phyloP scores from a whole-genome alignment of 2,329 filamentous ascomycete species.

The Epichloe baconii region DNA sequence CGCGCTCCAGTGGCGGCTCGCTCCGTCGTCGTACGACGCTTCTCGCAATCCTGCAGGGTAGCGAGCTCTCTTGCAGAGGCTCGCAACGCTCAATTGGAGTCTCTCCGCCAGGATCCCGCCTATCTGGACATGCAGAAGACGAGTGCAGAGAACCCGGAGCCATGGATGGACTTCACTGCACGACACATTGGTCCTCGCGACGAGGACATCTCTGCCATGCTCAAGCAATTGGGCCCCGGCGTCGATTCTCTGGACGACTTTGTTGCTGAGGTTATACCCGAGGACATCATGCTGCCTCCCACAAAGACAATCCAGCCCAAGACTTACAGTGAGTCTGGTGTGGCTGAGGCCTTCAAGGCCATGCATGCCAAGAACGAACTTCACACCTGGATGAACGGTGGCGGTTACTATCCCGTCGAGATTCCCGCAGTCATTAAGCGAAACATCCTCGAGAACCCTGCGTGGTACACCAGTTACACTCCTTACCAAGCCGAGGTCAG shows the following conservation, averaged over 20 bases:
- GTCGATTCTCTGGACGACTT: constrained; percentile 67
- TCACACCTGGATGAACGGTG: constrained; percentile 63
- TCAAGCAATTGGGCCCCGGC: constrained; percentile 64
- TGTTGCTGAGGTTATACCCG: constrained; percentile 69
- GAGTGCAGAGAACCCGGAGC: constrained; percentile 9
- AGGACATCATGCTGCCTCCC: constrained; percentile 47
- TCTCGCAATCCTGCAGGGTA: constrained; percentile 8
- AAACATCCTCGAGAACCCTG: constrained; percentile 84
- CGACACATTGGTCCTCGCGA: constrained; percentile 80
- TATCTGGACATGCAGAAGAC: constrained; percentile 13
- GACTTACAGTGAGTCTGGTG: constrained; percentile 33
- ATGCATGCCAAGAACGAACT: constrained; percentile 23
- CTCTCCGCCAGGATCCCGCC: constrained; percentile 10
- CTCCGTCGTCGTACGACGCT: constrained; percentile 5
- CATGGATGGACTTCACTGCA: constrained; percentile 44
- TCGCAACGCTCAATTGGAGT: constrained; percentile 6
- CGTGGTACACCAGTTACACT: constrained; percentile 97
- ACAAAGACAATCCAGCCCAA: constrained; percentile 29
- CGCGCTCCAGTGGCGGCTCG: constrained; percentile 4
- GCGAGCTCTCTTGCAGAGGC: constrained; percentile 5
- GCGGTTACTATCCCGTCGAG: constrained; percentile 78
- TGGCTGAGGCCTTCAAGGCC: constrained; percentile 20
- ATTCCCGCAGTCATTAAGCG: constrained; percentile 84
- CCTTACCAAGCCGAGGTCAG: constrained; percentile 97
- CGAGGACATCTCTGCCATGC: constrained; percentile 61